Evolutionary conservation across 2,329 filamentous ascomycete genomes (phyloP).

Genomic region (Cladosporium sp.): DNA sequence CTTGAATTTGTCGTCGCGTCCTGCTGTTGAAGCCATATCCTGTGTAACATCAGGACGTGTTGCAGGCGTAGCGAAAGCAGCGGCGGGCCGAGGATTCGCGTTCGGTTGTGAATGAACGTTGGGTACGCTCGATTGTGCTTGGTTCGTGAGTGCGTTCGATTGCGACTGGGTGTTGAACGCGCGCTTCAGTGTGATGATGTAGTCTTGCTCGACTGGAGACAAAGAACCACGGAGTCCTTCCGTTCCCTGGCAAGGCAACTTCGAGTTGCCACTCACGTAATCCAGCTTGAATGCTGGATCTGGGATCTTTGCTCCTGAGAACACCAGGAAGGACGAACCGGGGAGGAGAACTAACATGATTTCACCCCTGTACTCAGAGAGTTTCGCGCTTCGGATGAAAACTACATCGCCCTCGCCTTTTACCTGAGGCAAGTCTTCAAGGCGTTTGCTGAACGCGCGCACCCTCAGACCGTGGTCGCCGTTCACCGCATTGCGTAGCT

Average conservation of each 20-base stretch:
- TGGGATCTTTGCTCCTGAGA: conserved; percentile 23
- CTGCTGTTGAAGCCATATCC: background rate
- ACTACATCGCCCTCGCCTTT: conserved; percentile 55
- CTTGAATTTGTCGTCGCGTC: conserved; percentile 1
- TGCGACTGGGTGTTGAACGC: background rate
- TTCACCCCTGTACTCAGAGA: conserved; percentile 16
- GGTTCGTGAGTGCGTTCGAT: background rate
- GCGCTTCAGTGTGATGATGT: conserved; percentile 28
- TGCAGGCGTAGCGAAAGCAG: background rate
- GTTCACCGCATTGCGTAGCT: conserved; percentile 14
- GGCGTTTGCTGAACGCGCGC: conserved; percentile 53
- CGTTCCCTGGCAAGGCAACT: conserved; percentile 12
- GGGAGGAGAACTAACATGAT: conserved; percentile 21
- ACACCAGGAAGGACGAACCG: conserved; percentile 20
- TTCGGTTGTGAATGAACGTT: background rate
- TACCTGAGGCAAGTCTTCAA: conserved; percentile 33
- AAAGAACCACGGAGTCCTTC: conserved; percentile 13
- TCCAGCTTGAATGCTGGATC: conserved; percentile 21
- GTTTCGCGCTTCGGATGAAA: conserved; percentile 44
- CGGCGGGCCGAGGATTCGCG: background rate
- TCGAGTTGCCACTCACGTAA: conserved; percentile 19
- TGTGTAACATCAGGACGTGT: background rate
- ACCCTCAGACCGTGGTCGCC: conserved; percentile 34
- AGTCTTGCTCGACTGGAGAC: conserved; percentile 26
- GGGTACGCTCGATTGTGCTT: background rate